Percentiles rank a stretch among this genome's conserved stretches.
Conservation (phyloP, 768 basidiomycete genomes). For the Serpula lacrymans region DNA sequence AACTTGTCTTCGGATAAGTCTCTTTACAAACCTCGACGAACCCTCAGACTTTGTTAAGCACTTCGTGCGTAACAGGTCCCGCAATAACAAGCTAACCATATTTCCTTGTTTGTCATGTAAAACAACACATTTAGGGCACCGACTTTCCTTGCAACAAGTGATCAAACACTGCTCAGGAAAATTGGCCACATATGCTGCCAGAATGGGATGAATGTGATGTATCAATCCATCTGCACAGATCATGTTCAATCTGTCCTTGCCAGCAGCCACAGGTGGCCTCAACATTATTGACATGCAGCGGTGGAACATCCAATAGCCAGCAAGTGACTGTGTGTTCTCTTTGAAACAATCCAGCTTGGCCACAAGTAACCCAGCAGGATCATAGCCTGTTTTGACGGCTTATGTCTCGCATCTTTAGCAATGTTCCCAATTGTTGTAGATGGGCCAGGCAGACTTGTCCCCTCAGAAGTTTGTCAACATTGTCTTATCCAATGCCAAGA, state of each 20-base stretch:
- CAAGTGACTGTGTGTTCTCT: slow-evolving; percentile 3
- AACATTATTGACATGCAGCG: slow-evolving; percentile 31
- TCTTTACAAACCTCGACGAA: too few species aligned
- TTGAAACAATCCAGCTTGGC: slow-evolving; percentile 26
- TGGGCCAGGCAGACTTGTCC: slow-evolving; percentile 37
- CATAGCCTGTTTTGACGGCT: slow-evolving; percentile 39
- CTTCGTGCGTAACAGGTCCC: too few species aligned
- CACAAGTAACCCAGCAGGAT: too few species aligned
- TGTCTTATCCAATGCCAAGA: slow-evolving; percentile 40
- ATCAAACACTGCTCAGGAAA: slow-evolving; percentile 44
- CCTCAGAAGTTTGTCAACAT: slow-evolving; percentile 35
- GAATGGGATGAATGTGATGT: slow-evolving; percentile 31
- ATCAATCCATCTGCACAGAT: slow-evolving; percentile 33
- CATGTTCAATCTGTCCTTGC: slow-evolving; percentile 29
- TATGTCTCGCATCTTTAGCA: slow-evolving; percentile 32
- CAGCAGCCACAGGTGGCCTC: slow-evolving; percentile 25
- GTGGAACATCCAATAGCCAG: slow-evolving; percentile 30
- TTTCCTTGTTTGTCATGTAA: background rate
- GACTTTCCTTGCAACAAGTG: slow-evolving; percentile 19
- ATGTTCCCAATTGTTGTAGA: slow-evolving; percentile 45
- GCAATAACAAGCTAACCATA: background rate
- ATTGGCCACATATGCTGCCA: slow-evolving; percentile 37
- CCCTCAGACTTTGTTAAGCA: too few species aligned
- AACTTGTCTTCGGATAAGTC: too few species aligned
- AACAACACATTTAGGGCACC: slow-evolving; percentile 20